A percentile compares a stretch with the other conserved stretches of the same genome.
phyloP scores from a whole-genome alignment of 1,139 yeast species.

The Candida pseudoviswanathii region DNA sequence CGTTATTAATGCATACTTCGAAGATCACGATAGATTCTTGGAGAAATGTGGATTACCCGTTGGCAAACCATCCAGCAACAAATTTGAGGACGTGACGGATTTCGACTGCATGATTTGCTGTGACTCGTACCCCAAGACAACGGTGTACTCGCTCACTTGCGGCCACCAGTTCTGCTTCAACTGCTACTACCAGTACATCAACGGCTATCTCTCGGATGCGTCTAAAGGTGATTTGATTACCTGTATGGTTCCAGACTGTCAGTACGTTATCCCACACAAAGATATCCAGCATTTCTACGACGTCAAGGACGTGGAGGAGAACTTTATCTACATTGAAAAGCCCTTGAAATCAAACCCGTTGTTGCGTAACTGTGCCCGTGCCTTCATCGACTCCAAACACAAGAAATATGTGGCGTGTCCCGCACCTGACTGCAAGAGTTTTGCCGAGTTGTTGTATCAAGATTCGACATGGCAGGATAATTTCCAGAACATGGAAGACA shows the following conservation, averaged over 20 bases:
- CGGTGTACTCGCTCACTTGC: constrained; percentile 62
- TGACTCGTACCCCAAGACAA: constrained; percentile 43
- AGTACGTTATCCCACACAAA: constrained; percentile 35
- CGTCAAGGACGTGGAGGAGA: constrained; percentile 7
- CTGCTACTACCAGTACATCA: constrained; percentile 67
- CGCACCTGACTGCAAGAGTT: constrained; percentile 70
- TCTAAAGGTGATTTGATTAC: constrained; percentile 57
- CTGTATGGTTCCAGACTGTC: constrained; percentile 60
- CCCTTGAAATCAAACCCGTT: constrained; percentile 18
- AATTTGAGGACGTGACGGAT: constrained; percentile 22
- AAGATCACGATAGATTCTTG: constrained; percentile 47
- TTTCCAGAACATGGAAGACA: constrained; percentile 16
- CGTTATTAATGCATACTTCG: constrained; percentile 68
- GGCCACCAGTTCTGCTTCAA: constrained; percentile 66
- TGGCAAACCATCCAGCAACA: constrained; percentile 19
- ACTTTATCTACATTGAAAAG: constrained; percentile 11
- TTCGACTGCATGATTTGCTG: constrained; percentile 74
- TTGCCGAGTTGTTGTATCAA: constrained; percentile 41
- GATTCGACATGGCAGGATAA: neutral
- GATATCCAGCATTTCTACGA: constrained; percentile 25
- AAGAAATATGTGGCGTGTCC: constrained; percentile 77
- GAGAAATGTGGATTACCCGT: constrained; percentile 50
- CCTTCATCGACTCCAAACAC: constrained; percentile 53
- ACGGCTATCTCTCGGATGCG: constrained; percentile 37
- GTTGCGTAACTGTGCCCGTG: constrained; percentile 38